Base-by-base conservation (phyloP, 495 filamentous ascomycete genomes). In the Talaromyces stipitatus region DNA sequence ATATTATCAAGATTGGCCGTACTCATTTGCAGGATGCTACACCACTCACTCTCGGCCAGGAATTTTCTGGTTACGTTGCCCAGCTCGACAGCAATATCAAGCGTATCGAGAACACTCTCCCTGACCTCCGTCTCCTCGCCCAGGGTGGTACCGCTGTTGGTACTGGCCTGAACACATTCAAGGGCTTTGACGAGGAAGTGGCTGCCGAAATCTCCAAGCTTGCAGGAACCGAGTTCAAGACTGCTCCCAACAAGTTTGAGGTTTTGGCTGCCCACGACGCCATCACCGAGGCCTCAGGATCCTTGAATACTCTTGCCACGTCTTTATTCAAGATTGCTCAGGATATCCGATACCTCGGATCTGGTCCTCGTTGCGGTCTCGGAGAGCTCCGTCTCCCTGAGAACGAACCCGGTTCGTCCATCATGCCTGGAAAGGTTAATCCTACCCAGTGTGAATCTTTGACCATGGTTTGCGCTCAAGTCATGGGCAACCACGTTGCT, bases 351-450 rank as follows among this genome's bases (percentile, higher is more conserved):
- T 97, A 95, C 78, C 88, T 98, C 18, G 94, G 95, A 55, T 95
- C 90, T 61, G 94, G 94, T 9, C 94, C 94, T 38, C 88, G 94
- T 53, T 98, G 94, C 75, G 94, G 94, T 62, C 85, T 97, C 10
- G 92, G 91, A 54, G 94, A 98, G 76, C 82, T 98, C 47, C 80
- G 78, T 60, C 83, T 98, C 24, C 94, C 94, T 33, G 94, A 98
- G 78, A 98, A 98, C 75, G 94, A 98, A 80, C 94, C 94, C 16
- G 94, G 94, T 48, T 89, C 84, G 64, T 94, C 89, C 55, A 97
- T 98, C 77, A 98, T 98, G 94, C 94, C 94, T 27, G 94, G 94
- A 63, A 98, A 98, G 80, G 94, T 98, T 64, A 98, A 98, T 80
- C 94, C 94, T 30, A 98, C 94, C 24, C 94, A 98, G 77, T 95